A percentile compares a stretch with the other conserved stretches of the same genome.
These are phyloP conservation scores for Xylariaceae sp. DNA, from an alignment of 2,329 filamentous ascomycete species.

Conservation along the genomic window DNA sequence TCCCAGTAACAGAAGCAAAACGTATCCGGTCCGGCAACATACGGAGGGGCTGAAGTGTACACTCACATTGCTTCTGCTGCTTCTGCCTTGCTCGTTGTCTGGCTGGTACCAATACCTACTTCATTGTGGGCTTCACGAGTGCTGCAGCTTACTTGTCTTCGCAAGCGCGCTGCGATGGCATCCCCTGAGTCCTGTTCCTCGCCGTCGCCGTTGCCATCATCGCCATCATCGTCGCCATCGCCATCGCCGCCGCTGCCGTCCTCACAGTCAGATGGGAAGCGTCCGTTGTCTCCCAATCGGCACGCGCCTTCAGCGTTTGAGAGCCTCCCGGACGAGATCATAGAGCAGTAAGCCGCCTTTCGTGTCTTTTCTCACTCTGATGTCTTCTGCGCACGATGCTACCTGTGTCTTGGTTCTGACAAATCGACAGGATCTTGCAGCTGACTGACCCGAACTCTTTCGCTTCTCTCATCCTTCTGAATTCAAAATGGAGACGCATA, in stretches of 20 bases:
- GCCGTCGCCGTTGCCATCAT: background rate
- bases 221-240: background rate
- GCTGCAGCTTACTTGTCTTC: background rate
- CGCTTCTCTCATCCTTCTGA: slow-evolving; percentile 62
- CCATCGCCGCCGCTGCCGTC: background rate
- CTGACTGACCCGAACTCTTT: slow-evolving; percentile 59
- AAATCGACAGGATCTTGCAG: slow-evolving; percentile 52
- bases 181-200: slow-evolving; percentile 1
- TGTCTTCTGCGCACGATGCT: slow-evolving; percentile 4
- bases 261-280: slow-evolving; percentile 17
- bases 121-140: slow-evolving; percentile 4
- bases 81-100: background rate
- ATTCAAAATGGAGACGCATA: slow-evolving; percentile 60
- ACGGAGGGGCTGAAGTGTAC: slow-evolving; percentile 10
- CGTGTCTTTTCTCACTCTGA: slow-evolving; percentile 5
- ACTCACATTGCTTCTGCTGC: background rate
- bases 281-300: slow-evolving; percentile 5
- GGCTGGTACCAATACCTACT: background rate
- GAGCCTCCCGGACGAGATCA: slow-evolving; percentile 63
- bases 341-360: slow-evolving; percentile 53
- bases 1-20: background rate
- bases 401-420: slow-evolving; percentile 5
- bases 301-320: slow-evolving; percentile 43
- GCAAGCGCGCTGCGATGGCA: slow-evolving; percentile 16
- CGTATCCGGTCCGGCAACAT: background rate